Percentiles rank a stretch among this genome's conserved stretches.
Conservation (phyloP, 345 rosid species). For the Arabis alpina region DNA sequence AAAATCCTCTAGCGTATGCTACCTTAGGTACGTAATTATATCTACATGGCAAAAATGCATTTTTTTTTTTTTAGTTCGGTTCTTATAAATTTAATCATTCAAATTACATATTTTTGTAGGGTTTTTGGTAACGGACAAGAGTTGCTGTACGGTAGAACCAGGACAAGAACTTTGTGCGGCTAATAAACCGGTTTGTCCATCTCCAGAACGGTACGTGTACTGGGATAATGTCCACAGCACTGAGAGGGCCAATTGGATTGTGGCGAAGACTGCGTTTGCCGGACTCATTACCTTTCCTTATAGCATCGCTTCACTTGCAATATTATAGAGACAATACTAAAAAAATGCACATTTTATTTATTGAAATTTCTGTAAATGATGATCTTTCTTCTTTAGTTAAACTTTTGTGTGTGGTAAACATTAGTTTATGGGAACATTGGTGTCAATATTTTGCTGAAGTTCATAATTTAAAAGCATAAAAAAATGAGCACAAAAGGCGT, state of each 20-base stretch:
- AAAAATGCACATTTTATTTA: no score
- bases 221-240: constrained; percentile 49
- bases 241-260: constrained; percentile 21
- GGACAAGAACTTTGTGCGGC: constrained; percentile 38
- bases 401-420: no score
- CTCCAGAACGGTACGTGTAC: constrained; percentile 27
- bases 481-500: no score
- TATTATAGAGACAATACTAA: not conserved
- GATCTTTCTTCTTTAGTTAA: no score
- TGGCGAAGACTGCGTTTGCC: constrained; percentile 30
- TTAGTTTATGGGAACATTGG: no score
- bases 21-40: constrained; percentile 29
- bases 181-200: constrained; percentile 25
- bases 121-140: constrained; percentile 2
- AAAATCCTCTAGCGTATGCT: not conserved
- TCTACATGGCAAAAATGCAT: not conserved
- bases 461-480: no score
- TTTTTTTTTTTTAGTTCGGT: not conserved
- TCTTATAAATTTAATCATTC: not conserved
- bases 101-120: constrained; percentile 22
- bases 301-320: constrained; percentile 24
- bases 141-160: constrained; percentile 40
- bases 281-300: constrained; percentile 33
- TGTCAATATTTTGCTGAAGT: no score
- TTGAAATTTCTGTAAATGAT: no score